Base-by-base conservation (phyloP, 495 filamentous ascomycete species). In the Trichoderma parareesei region DNA sequence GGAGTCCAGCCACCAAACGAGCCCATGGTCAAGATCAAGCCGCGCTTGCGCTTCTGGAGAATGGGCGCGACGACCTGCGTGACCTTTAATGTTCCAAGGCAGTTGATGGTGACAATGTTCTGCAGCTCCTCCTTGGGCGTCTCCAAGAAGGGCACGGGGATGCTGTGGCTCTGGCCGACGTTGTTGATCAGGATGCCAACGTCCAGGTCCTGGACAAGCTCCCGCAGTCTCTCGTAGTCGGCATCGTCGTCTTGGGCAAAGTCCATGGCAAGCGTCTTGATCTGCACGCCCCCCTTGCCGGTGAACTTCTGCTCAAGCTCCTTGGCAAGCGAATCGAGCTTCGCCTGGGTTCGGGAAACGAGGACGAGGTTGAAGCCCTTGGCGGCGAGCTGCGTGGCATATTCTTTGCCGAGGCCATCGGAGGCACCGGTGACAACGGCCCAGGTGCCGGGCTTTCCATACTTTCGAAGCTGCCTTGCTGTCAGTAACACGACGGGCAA, bases 341-440 rank as follows among this genome's bases (percentile, higher is more conserved):
- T 99, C 35, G 90, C 90, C 67, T 88, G 82, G 33, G 95, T 98
- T 59, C 95, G 94, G 8, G 95, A 97, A 65, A 99, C 86, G 64
- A 99, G 90, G 41, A 98, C 76, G 64, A 97, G 74, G 76, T 96
- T 97, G 84, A 92, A 98, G 68, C 92, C 92, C 71, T 92, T 90
- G 43, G 81, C 78, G n/a, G 94, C 92, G 64, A 98, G 86, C 73
- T 97, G 92, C 65, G 89, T 79, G 59, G 93, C 90, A 72, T 90
- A 99, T 81, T 98, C 94, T 79, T 97, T 97, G 71, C 95, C 95
- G 63, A 99, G 85, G 67, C 95, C 95, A 78, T 98, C 94, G 13
- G 92, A 96, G 64, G 95, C 94, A 68, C 95, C 95, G 59, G 95
- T 98, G 27, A 99, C 83, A 55, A 99, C 84, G 27, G 92, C 94